Evolutionary conservation across 139 green algal species (phyloP).

Genomic region (Desmodesmus armatus): DNA sequence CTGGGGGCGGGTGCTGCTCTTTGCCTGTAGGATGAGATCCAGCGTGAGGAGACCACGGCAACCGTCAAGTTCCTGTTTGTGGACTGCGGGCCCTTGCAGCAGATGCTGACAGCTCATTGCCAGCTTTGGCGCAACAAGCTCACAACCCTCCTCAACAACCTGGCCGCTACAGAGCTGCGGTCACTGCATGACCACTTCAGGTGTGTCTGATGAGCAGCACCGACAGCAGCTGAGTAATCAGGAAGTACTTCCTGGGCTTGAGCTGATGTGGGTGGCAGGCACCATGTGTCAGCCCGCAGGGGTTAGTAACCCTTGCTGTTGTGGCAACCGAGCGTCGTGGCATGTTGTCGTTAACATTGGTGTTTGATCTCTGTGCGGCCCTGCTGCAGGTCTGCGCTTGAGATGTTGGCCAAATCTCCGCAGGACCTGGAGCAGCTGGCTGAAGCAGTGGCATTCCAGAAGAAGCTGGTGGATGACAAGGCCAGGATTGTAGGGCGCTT

Average conservation of each 20-base stretch:
- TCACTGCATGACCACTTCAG: slow-evolving; percentile 70
- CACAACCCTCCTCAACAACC: slow-evolving; percentile 75
- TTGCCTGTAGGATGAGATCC: slow-evolving; percentile 77
- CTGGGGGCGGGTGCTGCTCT: too few relatives aligned
- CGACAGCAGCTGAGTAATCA: too few relatives aligned
- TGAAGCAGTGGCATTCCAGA: slow-evolving; percentile 76
- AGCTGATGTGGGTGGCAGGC: too few relatives aligned
- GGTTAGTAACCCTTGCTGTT: not conserved
- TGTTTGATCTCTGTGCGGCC: too few relatives aligned
- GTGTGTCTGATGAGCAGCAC: slow-evolving; percentile 9
- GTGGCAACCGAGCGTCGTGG: not conserved
- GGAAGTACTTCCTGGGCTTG: not conserved
- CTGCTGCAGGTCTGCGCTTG: slow-evolving; percentile 39
- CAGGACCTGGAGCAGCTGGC: slow-evolving; percentile 80
- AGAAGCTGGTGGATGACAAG: slow-evolving; percentile 68
- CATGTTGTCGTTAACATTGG: too few relatives aligned
- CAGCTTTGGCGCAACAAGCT: slow-evolving; percentile 86
- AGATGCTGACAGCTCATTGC: slow-evolving; percentile 81
- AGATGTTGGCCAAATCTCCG: slow-evolving; percentile 42
- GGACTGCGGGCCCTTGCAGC: slow-evolving; percentile 91
- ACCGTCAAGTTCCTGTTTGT: slow-evolving; percentile 92
- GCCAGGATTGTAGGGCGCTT: slow-evolving; percentile 67
- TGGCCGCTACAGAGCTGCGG: slow-evolving; percentile 71
- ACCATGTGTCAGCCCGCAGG: too few relatives aligned
- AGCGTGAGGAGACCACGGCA: slow-evolving; percentile 81